phyloP scores from a whole-genome alignment of 352 stramenopile species.

The Blastocystis sp. region DNA sequence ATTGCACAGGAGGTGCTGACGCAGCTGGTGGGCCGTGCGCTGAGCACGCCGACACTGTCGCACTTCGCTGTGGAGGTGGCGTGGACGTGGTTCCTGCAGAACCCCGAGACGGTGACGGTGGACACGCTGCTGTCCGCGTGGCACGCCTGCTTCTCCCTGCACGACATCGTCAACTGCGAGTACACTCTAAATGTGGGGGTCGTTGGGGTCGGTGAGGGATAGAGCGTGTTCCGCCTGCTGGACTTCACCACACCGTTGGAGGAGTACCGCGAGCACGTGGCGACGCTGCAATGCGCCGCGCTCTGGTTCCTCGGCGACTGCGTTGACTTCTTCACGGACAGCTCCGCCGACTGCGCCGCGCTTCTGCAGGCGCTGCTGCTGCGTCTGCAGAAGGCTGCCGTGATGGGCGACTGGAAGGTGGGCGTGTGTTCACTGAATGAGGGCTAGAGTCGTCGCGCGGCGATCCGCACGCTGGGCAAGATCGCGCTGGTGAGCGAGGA shows the following conservation, averaged over 20 bases:
- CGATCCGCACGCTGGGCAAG: conserved; percentile 58
- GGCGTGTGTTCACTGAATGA: neutral
- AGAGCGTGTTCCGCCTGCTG: conserved; percentile 40
- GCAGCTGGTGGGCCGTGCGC: conserved; percentile 8
- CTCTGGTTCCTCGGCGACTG: conserved; percentile 67
- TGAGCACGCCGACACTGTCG: conserved; percentile 17
- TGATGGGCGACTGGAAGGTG: conserved; percentile 63
- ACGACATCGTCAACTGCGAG: conserved; percentile 20
- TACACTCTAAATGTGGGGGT: conserved; percentile 22
- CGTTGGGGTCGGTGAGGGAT: neutral
- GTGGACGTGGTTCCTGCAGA: conserved; percentile 53
- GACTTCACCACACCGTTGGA: conserved; percentile 32
- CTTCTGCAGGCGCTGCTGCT: conserved; percentile 31
- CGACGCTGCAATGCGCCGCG: conserved; percentile 31
- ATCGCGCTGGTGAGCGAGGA: conserved; percentile 63
- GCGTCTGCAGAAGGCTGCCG: conserved; percentile 54
- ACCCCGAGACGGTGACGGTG: conserved; percentile 13
- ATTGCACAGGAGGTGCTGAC: conserved; percentile 10
- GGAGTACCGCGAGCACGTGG: conserved; percentile 18
- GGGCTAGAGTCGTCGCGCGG: conserved; percentile 18
- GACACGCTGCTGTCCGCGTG: conserved; percentile 21
- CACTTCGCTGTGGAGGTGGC: conserved; percentile 44
- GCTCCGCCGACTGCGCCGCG: neutral
- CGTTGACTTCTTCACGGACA: conserved; percentile 20
- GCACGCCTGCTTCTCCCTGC: conserved; percentile 44